Base-by-base conservation (phyloP, 495 filamentous ascomycete genomes). In the Sphaerosporella brunnea region DNA sequence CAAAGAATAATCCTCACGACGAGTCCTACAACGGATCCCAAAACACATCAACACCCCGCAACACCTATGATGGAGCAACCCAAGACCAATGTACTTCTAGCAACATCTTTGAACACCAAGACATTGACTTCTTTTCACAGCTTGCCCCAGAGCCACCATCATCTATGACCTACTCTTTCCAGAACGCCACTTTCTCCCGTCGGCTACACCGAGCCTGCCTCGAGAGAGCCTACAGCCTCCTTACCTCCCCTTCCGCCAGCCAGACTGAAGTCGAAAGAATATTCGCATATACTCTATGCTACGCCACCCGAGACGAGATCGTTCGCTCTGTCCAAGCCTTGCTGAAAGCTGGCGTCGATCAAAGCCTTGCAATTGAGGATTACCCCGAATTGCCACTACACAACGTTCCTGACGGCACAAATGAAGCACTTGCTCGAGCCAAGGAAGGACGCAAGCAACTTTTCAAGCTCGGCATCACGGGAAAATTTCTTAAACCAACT, bases 401-500 rank as follows among this genome's bases (percentile, higher is more conserved):
- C 36, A 80, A 80, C 11, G 80, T 79, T 2, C 73, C 80, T 2
- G 80, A 79, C 0, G 78, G 74, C 0, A 77, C 19, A 51, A 47
- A 3, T 42, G 40, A 28, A 43, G 39, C 39, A 7, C 11, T 4
- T 21, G 20, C 19, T 21, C 19, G 43, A 19, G 40, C 35, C 28
- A 5, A 66, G 26, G 59, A 60, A 10, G 50, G 51, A 39, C 53
- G 59, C 36, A 62, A 69, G 50, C 62, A 68, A 64, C 58, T 68
- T 26, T 56, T 67, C 26, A 63, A 53, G 16, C 48, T 67, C 16
- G 73, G 71, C 0, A 69, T 77, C 56, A 68, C 74, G 32, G 78
- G 80, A 19, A 79, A 82, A 41, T 87, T 78, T 70, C 79, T 80
- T 52, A 79, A 85, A 52, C 67, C 77, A 3, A 67, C 74, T 39